These are phyloP conservation scores for Saccharomyces paradoxus DNA, from an alignment of 805 yeast genomes.

Conservation along the genomic window DNA sequence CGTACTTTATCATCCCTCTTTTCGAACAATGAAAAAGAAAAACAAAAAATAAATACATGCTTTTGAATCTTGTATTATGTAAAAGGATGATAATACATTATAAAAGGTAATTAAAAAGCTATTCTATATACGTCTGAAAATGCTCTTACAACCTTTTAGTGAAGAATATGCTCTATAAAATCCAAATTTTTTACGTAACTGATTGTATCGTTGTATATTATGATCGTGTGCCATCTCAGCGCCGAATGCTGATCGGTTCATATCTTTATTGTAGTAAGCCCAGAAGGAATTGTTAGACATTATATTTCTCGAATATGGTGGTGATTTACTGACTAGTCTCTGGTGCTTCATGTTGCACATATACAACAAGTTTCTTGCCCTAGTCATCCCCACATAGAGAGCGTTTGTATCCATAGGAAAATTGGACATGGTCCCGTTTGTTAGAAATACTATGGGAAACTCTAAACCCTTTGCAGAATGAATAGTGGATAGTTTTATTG, in stretches of 20 bases:
- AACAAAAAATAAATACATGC: not conserved
- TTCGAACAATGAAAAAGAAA: not conserved
- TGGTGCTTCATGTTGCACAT: constrained; percentile 16
- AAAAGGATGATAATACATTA: not conserved
- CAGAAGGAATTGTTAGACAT: constrained; percentile 19
- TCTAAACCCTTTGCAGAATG: constrained; percentile 72
- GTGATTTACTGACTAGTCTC: not conserved
- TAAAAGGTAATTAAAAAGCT: not conserved
- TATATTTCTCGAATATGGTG: not conserved
- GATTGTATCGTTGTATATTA: constrained; percentile 3
- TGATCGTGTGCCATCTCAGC: not conserved
- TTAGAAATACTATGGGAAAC: constrained; percentile 57
- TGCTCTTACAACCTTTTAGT: not conserved
- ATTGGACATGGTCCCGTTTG: constrained; percentile 13
- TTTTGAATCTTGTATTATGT: not conserved
- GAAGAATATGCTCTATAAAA: constrained; percentile 5
- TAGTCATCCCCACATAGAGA: constrained; percentile 58
- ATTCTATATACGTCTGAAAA: not conserved
- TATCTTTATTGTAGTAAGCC: constrained; percentile 25
- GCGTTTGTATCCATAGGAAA: constrained; percentile 33
- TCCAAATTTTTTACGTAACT: constrained; percentile 11
- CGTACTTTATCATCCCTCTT: not conserved
- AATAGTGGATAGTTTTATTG: constrained; percentile 54
- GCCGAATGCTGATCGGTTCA: constrained; percentile 2
- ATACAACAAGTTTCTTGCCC: constrained; percentile 42